These are phyloP conservation scores for Wickerhamiella azyma DNA, from an alignment of 805 yeast species.

Conservation along the genomic window DNA sequence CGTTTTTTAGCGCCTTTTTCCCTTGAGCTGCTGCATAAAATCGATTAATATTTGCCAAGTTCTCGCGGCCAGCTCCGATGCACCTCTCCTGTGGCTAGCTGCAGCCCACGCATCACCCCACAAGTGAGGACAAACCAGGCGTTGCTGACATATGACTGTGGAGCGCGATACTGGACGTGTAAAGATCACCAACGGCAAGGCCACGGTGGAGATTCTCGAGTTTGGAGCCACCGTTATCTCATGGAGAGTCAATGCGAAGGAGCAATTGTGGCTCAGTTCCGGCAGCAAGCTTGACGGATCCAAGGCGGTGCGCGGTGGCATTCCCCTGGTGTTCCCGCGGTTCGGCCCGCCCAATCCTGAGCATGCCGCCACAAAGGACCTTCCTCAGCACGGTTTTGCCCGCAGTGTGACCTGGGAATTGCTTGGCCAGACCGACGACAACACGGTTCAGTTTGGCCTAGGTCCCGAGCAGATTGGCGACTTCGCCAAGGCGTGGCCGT, in stretches of 20 bases:
- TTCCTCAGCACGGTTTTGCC: conserved; percentile 97
- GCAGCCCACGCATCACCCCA: too few relatives aligned
- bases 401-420: conserved; percentile 87
- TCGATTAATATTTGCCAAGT: too few relatives aligned
- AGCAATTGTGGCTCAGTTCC: conserved; percentile 60
- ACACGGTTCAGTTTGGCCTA: conserved; percentile 76
- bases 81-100: too few relatives aligned
- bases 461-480: conserved; percentile 69
- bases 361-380: conserved; percentile 31
- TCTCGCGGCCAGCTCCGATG: too few relatives aligned
- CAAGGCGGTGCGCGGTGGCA: conserved; percentile 93
- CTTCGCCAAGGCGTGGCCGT: conserved; percentile 42
- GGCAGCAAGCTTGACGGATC: conserved; percentile 76
- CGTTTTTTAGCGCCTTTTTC: too few relatives aligned
- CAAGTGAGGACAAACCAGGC: too few relatives aligned
- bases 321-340: conserved; percentile 88
- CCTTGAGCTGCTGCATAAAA: too few relatives aligned
- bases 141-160: neutral
- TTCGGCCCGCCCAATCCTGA: conserved; percentile 41
- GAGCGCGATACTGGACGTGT: conserved; percentile 8
- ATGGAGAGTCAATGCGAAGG: conserved; percentile 60
- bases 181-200: conserved; percentile 14
- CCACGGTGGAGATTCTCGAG: conserved; percentile 48
- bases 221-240: conserved; percentile 83
- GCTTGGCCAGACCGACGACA: conserved; percentile 62